Base-by-base conservation (phyloP, 1,139 yeast species). In the Suhomyces panamericanus region DNA sequence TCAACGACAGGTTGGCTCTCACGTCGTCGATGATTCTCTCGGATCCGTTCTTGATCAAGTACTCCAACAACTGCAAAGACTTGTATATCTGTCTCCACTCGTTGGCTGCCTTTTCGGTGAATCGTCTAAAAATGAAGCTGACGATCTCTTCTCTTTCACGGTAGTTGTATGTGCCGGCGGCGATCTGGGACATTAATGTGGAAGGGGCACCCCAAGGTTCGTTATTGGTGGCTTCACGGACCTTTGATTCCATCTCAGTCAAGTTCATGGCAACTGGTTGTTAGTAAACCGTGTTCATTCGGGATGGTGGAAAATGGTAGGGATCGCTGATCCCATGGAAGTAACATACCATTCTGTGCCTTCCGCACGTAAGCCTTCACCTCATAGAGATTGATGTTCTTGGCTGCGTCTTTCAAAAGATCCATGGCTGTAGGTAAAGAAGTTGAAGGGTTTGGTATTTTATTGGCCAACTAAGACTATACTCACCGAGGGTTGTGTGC, bases 141-240 rank as follows among this genome's bases (percentile, higher is more conserved):
- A 83, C 69, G 49, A 86, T 80, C 59, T 86, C 95, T 59, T 85
- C 91, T 49, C 95, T 68, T 58, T 86, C 95, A 52, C 89, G 71
- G 59, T 87, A 87, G 66, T 87, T 88, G 67, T 88, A 88, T 6
- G 99, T 93, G 2, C 96, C 98, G 29, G 90, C 87, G 6, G 99
- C 95, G 57, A 95, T 93, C 62, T 90, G 95, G 50, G 85, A 87
- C 98, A 95, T 93, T 61, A 87, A 70, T 2, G 96, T 80, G 5
- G 95, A 80, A 2, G 96, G 83, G 3, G 97, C 95, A n/a, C 99
- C 99, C 99, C 99, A 93, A 2, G 99, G 99, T 66, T 93, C 99
- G 63, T 93, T 93, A 64, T 93, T 93, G 46, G 99, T 93, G 38
- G 98, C 98, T 66, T 93, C 98, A 51, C 99, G 83, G 16, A 90